Percentiles rank a stretch among this genome's conserved stretches.
Conservation (phyloP, 805 yeast species). For the Ogataea paraovalis region DNA sequence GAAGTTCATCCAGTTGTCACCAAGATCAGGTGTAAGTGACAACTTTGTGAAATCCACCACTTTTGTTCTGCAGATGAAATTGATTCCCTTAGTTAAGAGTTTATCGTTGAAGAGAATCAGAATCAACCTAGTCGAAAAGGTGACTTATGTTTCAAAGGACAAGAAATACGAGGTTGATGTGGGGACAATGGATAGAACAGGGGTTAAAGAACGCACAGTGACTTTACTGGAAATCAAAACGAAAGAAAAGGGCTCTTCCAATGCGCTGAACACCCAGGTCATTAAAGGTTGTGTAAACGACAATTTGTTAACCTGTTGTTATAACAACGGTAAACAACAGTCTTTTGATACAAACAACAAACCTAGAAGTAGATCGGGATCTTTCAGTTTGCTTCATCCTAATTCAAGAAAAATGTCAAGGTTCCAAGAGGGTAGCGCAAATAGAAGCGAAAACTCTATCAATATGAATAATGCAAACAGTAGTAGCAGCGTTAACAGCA, state of each 20-base stretch:
- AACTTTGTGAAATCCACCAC: slow-evolving; percentile 19
- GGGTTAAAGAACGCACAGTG: slow-evolving; percentile 48
- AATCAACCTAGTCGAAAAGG: slow-evolving; percentile 62
- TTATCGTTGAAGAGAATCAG: slow-evolving; percentile 59
- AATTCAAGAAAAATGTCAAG: slow-evolving; percentile 17
- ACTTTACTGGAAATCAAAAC: slow-evolving; percentile 65
- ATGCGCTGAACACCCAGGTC: slow-evolving; percentile 53
- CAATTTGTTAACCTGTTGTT: slow-evolving; percentile 57
- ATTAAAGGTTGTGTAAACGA: slow-evolving; percentile 53
- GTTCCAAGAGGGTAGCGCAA: slow-evolving; percentile 14
- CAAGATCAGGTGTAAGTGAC: slow-evolving; percentile 36
- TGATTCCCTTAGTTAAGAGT: slow-evolving; percentile 62
- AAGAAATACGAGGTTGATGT: slow-evolving; percentile 51
- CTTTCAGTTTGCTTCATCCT: slow-evolving; percentile 9
- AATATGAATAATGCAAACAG: not conserved
- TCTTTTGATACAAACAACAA: not conserved
- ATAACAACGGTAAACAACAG: slow-evolving; percentile 29
- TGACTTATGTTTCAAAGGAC: slow-evolving; percentile 58
- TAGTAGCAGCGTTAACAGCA: not conserved
- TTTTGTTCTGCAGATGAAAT: slow-evolving; percentile 54
- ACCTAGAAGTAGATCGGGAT: slow-evolving; percentile 19
- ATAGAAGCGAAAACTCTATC: slow-evolving; percentile 4
- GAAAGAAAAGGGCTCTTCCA: slow-evolving; percentile 36
- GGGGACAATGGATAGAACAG: slow-evolving; percentile 32
- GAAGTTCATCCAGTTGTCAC: slow-evolving; percentile 63